Evolutionary conservation across 1,139 yeast species (phyloP), one percentile per base, ranked within the genome.

Genomic region (Diutina sp.): DNA sequence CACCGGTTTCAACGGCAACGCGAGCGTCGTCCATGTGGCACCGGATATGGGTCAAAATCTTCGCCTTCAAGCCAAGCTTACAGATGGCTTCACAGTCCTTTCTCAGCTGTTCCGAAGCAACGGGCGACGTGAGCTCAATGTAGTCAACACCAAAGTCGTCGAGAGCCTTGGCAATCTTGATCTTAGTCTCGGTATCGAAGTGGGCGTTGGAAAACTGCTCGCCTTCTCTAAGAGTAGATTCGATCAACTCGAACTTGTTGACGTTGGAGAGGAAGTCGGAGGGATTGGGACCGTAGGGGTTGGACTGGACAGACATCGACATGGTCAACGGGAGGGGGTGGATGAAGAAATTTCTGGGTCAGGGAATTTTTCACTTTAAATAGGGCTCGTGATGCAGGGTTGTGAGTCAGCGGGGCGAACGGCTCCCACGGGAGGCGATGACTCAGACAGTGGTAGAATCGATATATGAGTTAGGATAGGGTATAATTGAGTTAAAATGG

Each of bases 251-350:
- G 65, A 80, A 80, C 63, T 72, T 72, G 58, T 74, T 70, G 44
- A 80, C 84, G 60, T 80, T 80, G 52, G 84, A 79, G 57, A 80
- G 69, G 62, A 67, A 79, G 66, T 80, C 84, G 45, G 80, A 74
- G n/a, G 84, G 84, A 63, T 80, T 78, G 55, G 84, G 83, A 6
- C 83, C 84, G 62, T 80, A 80, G 50, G 84, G 84, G 64, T 80
- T 80, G 54, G 64, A n/a, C 18, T 47, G 38, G 38, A 28, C 21
- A 16, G 38, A 29, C 35, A 28, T 14, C 41, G 41, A 35, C 41
- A 35, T 35, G 2, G 35, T 35, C n/a, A 21, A 35, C 14, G 41
- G 35, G 6, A 2, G 35, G 12, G 11, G 35, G 12, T 6, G 12
- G 38, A 9, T 25, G 12, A 21, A 28, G 30, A 47, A 29, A 29